Evolutionary conservation across 169 alveolate species (phyloP), one percentile per base, ranked within the genome.

Genomic region (Plasmodium malariae): DNA sequence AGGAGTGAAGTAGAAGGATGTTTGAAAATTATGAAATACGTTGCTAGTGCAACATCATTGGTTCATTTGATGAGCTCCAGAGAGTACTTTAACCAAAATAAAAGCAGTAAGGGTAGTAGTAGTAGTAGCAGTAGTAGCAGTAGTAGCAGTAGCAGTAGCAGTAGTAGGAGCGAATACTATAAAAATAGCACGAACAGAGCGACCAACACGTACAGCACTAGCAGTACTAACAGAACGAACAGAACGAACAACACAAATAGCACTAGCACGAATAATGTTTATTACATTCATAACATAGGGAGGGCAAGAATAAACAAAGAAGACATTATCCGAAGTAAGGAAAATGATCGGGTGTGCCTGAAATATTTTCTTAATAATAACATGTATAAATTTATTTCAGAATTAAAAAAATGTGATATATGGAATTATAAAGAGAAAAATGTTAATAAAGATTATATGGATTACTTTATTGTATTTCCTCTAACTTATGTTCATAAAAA

Each of bases 261-360:
- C 11, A 55, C n/a, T 11, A 68, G 26, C 3, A 43, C 51, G 34
- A 65, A 67, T 26, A 67, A 83, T 40, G 30, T 68, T 11, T 83
- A 83, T n/a, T 83, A 83, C 34, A 83, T 83, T 7, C 91, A 83
- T 43, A 83, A 83, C 32, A 83, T 83, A 6, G 91, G 67, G 28
- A 83, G 51, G 12, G 72, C 55, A 0, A 83, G 67, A 26, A 43
- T 67, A 26, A 67, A 83, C 5, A 83, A 59, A 83, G 80, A 67
- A 7, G 91, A 83, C 21, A n/a, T 83, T 12, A 45, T 83, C 12
- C 51, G 43, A 55, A 40, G 19, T 1, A 26, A 40, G 17, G 69
- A 70, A 49, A 54, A 83, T 40, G 67, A 67, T 59, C n/a, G n/a
- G n/a, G 36, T 24, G 5, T 67, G 72, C 4, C 49, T 54, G 30